These are phyloP conservation scores for Polyplosphaeria fusca DNA, from an alignment of 495 filamentous ascomycete species.

Conservation along the genomic window DNA sequence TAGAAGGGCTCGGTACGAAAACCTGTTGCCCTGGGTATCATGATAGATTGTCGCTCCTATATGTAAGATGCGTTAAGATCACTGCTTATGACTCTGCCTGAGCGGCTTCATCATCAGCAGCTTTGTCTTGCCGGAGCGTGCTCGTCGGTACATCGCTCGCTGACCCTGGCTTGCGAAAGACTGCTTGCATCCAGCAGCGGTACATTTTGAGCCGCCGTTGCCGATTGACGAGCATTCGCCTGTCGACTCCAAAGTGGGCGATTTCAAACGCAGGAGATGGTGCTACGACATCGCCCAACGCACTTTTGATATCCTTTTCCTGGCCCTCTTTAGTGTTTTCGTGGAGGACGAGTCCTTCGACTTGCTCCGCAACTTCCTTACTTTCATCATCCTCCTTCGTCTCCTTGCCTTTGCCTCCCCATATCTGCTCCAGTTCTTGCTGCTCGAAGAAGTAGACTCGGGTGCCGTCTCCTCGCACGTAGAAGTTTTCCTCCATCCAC, in stretches of 20 bases:
- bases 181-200: conserved; percentile 93
- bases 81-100: no score
- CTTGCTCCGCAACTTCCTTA: not conserved
- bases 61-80: no score
- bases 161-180: conserved; percentile 67
- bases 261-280: conserved; percentile 57
- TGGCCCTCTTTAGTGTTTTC: not conserved
- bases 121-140: conserved; percentile 25
- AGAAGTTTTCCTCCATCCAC: conserved; percentile 94
- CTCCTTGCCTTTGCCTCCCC: conserved; percentile 49
- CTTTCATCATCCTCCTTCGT: conserved; percentile 6
- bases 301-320: conserved; percentile 3
- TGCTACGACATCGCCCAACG: not conserved
- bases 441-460: conserved; percentile 95
- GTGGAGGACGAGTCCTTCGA: not conserved
- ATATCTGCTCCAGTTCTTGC: conserved; percentile 76
- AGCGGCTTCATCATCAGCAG: not conserved
- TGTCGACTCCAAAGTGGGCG: conserved; percentile 73
- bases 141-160: conserved; percentile 23
- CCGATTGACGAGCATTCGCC: conserved; percentile 87
- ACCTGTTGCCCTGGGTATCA: no score
- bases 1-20: no score
- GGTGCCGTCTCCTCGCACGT: conserved; percentile 91
- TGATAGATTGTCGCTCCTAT: no score
- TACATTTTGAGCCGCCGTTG: conserved; percentile 94